Conservation (phyloP, 2,329 filamentous ascomycete species). For the Neobulgaria alba region DNA sequence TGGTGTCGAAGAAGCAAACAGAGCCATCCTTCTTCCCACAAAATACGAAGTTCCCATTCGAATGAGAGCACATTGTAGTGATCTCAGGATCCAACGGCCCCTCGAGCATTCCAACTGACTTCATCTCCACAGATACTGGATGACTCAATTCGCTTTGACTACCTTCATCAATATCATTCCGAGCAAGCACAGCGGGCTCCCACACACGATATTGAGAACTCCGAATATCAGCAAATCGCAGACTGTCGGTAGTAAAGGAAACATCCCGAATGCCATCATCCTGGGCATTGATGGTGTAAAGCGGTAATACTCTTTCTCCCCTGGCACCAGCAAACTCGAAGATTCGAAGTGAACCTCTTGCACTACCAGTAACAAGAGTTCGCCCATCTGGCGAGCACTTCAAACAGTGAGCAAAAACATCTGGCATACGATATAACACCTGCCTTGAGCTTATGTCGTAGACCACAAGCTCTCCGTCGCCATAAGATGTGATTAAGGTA, state of each 20-base stretch:
- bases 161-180: constrained; percentile 18
- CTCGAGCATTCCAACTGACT: constrained; percentile 11
- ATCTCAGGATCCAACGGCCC: constrained; percentile 16
- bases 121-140: background rate
- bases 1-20: constrained; percentile 17
- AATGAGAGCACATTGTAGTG: constrained; percentile 12
- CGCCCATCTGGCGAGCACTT: constrained; percentile 12
- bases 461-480: constrained; percentile 5
- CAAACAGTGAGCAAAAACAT: constrained; percentile 9
- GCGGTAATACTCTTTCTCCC: constrained; percentile 12
- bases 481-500: constrained; percentile 2
- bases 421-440: constrained; percentile 4
- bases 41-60: constrained; percentile 16
- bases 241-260: constrained; percentile 27
- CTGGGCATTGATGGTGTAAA: constrained; percentile 27
- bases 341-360: constrained; percentile 19
- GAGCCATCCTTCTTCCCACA: constrained; percentile 24
- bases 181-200: constrained; percentile 29
- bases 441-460: constrained; percentile 3
- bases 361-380: constrained; percentile 18
- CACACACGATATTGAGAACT: constrained; percentile 29
- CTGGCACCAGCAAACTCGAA: constrained; percentile 16
- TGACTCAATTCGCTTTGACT: constrained; percentile 11
- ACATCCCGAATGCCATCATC: constrained; percentile 25
- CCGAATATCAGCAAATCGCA: constrained; percentile 29